Evolutionary conservation across 2,329 filamentous ascomycete genomes (phyloP).

Genomic region (Golovinomyces cichoracearum): DNA sequence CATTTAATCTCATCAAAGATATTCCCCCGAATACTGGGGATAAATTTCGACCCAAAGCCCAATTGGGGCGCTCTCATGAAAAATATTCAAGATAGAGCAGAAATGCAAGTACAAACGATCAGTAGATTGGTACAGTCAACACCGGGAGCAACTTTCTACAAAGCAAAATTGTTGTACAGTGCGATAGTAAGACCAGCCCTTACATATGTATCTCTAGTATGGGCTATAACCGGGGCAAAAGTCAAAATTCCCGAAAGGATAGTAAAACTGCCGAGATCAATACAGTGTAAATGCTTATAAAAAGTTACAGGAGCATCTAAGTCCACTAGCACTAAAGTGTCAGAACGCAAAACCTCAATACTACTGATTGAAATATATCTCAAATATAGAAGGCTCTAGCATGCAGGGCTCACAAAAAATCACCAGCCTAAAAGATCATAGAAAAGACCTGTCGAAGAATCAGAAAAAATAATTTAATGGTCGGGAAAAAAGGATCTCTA

Average conservation of each 20-base stretch:
- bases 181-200: neutral
- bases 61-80: neutral
- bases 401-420: neutral
- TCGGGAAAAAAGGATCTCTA: neutral
- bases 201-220: neutral
- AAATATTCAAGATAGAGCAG: neutral
- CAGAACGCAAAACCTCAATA: neutral
- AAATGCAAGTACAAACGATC: neutral
- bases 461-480: neutral
- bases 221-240: neutral
- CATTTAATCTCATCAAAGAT: neutral
- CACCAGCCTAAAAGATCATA: neutral
- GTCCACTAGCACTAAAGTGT: neutral
- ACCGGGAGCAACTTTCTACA: neutral
- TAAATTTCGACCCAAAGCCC: neutral
- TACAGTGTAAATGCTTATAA: neutral
- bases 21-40: neutral
- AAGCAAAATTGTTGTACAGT: neutral
- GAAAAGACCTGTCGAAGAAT: neutral
- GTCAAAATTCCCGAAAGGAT: neutral
- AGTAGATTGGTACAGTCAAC: neutral
- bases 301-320: neutral
- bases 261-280: neutral
- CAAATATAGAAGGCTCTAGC: neutral
- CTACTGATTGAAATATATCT: slow-evolving; percentile 1